A percentile compares a stretch with the other conserved stretches of the same genome.
phyloP scores from a whole-genome alignment of 495 filamentous ascomycete species.

The Cercophora sp. region DNA sequence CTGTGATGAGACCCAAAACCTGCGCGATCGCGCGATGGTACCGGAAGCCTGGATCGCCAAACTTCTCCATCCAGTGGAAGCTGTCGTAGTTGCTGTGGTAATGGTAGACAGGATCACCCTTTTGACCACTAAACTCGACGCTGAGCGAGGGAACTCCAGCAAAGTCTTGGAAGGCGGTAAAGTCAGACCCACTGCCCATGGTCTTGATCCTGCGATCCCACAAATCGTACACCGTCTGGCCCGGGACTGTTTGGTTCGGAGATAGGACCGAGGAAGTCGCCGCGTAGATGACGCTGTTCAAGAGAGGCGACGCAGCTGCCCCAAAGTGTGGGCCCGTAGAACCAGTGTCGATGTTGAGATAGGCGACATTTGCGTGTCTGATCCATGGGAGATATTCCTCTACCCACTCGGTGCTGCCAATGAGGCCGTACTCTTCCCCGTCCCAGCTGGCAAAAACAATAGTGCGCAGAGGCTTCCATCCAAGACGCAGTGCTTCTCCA shows the following conservation, averaged over 20 bases:
- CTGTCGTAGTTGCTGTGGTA: constrained; percentile 94
- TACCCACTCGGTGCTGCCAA: constrained; percentile 93
- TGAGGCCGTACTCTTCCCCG: constrained; percentile 85
- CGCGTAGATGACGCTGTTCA: constrained; percentile 71
- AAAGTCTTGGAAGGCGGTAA: constrained; percentile 88
- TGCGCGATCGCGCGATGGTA: constrained; percentile 81
- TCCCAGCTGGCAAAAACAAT: constrained; percentile 97
- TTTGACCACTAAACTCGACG: constrained; percentile 62
- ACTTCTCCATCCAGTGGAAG: constrained; percentile 80
- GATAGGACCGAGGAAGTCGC: constrained; percentile 67
- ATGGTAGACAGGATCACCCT: constrained; percentile 56
- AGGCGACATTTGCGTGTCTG: constrained; percentile 69
- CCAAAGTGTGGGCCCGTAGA: constrained; percentile 66
- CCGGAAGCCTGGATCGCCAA: constrained; percentile 76
- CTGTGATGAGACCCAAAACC: constrained; percentile 70
- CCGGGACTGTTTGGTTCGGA: constrained; percentile 75
- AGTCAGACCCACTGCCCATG: constrained; percentile 81
- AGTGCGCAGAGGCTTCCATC: constrained; percentile 87
- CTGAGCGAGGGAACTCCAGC: constrained; percentile 84
- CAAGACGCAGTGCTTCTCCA: constrained; percentile 68
- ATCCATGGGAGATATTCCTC: constrained; percentile 92
- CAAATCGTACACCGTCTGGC: constrained; percentile 69
- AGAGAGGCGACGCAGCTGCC: constrained; percentile 70
- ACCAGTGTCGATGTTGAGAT: constrained; percentile 85
- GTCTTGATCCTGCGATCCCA: constrained; percentile 67